Conservation (phyloP, 2,329 filamentous ascomycete genomes). For the Byssothecium circinans region DNA sequence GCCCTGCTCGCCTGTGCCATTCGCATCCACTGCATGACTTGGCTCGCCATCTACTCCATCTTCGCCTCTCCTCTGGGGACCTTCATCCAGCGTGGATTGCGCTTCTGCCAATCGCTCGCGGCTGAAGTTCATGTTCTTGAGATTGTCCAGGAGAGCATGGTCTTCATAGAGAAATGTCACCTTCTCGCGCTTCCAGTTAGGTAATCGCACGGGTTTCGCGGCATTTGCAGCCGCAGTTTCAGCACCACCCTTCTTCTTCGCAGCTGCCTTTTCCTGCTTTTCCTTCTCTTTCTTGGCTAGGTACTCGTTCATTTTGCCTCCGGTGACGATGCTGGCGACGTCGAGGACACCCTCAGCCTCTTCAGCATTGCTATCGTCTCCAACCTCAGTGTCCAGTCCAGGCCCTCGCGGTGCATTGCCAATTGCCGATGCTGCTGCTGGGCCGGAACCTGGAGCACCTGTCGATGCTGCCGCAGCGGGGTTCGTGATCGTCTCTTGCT, state of each 20-base stretch:
- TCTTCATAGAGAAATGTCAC: slow-evolving; percentile 77
- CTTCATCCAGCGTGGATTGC: slow-evolving; percentile 55
- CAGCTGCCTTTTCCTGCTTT: slow-evolving; percentile 65
- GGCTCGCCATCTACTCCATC: slow-evolving; percentile 34
- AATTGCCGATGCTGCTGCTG: slow-evolving; percentile 47
- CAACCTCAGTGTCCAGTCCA: slow-evolving; percentile 58
- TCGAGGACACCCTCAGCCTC: slow-evolving; percentile 76
- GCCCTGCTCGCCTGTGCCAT: slow-evolving; percentile 23
- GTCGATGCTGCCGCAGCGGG: slow-evolving; percentile 61
- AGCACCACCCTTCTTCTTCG: slow-evolving; percentile 59
- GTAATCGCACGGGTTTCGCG: slow-evolving; percentile 62
- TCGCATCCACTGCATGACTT: slow-evolving; percentile 28
- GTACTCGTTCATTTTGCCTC: slow-evolving; percentile 79
- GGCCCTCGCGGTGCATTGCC: slow-evolving; percentile 55
- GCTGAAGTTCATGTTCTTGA: slow-evolving; percentile 54
- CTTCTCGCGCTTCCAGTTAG: slow-evolving; percentile 70
- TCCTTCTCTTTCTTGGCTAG: slow-evolving; percentile 81
- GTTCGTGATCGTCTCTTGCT: slow-evolving; percentile 47
- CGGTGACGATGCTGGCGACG: slow-evolving; percentile 81
- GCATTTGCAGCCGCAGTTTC: slow-evolving; percentile 62
- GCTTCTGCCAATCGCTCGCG: slow-evolving; percentile 53
- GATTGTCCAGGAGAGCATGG: slow-evolving; percentile 56
- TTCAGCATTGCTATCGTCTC: slow-evolving; percentile 52
- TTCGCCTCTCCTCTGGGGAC: slow-evolving; percentile 45
- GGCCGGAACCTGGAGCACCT: slow-evolving; percentile 52